A percentile compares a stretch with the other conserved stretches of the same genome.
Evolutionary conservation across 2,329 filamentous ascomycete species (phyloP).

Genomic region (Chlorencoelia australis): DNA sequence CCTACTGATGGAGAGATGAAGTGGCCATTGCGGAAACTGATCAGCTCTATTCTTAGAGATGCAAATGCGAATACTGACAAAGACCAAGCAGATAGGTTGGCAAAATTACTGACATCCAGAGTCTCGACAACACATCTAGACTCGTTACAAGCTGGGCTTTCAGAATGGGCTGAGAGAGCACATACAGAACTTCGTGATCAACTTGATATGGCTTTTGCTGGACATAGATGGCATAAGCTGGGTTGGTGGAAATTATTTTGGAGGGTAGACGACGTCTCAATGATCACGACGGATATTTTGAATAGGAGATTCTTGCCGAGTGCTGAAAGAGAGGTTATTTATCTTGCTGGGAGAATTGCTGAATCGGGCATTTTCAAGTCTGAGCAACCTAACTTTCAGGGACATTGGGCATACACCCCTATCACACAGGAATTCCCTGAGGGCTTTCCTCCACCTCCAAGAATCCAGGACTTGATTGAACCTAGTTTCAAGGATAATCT

Average conservation of each 20-base stretch:
- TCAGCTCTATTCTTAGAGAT: slow-evolving; percentile 55
- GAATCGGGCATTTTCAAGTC: slow-evolving; percentile 42
- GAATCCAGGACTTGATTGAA: slow-evolving; percentile 15
- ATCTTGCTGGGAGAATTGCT: slow-evolving; percentile 66
- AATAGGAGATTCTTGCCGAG: slow-evolving; percentile 65
- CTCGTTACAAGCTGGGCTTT: slow-evolving; percentile 48
- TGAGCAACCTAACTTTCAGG: slow-evolving; percentile 1
- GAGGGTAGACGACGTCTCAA: slow-evolving; percentile 83
- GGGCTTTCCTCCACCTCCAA: slow-evolving; percentile 11
- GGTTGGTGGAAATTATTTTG: slow-evolving; percentile 95
- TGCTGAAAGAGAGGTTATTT: slow-evolving; percentile 75
- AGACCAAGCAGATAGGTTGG: slow-evolving; percentile 32
- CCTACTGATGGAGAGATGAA: slow-evolving; percentile 42
- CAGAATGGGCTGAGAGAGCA: slow-evolving; percentile 66
- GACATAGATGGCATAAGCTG: slow-evolving; percentile 68
- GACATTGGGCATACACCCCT: slow-evolving; percentile 22
- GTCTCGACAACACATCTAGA: slow-evolving; percentile 30
- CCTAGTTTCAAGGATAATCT: slow-evolving; percentile 15
- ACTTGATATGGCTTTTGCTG: slow-evolving; percentile 66
- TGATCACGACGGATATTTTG: slow-evolving; percentile 73
- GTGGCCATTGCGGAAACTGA: slow-evolving; percentile 53
- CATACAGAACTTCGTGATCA: slow-evolving; percentile 76
- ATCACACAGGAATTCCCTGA: slow-evolving; percentile 2
- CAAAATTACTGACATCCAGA: slow-evolving; percentile 26
- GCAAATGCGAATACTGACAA: slow-evolving; percentile 40